phyloP scores from a whole-genome alignment of 768 basidiomycete species.

The Phaeotremella skinneri region DNA sequence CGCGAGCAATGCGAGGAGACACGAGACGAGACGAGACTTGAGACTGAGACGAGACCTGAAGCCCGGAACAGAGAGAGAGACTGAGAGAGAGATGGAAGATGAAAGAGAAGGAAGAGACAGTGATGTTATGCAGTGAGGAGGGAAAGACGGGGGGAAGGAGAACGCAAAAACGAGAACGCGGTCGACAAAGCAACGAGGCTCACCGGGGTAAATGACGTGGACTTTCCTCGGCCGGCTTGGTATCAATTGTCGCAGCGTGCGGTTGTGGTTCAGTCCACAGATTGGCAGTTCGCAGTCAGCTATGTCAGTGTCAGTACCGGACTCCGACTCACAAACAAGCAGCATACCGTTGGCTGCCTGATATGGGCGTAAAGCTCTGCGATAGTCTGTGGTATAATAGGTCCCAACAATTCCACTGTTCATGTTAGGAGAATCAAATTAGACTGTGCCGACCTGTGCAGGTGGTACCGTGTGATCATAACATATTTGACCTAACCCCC shows the following conservation, averaged over 20 bases:
- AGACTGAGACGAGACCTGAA: conserved; percentile 13
- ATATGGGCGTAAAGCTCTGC: too few relatives aligned
- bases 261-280: neutral
- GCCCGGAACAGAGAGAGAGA: conserved; percentile 5
- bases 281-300: too few relatives aligned
- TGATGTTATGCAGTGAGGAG: conserved; percentile 52
- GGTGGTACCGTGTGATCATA: too few relatives aligned
- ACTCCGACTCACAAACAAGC: too few relatives aligned
- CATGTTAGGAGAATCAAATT: too few relatives aligned
- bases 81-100: conserved; percentile 9
- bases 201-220: neutral
- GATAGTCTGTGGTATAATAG: too few relatives aligned
- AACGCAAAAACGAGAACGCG: conserved; percentile 55
- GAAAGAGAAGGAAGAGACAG: conserved; percentile 59
- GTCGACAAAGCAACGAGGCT: conserved; percentile 29
- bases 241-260: neutral
- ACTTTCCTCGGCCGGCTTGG: neutral
- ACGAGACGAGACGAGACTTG: conserved; percentile 4
- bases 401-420: too few relatives aligned
- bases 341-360: too few relatives aligned
- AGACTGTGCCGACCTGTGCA: too few relatives aligned
- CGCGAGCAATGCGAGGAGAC: neutral
- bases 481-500: too few relatives aligned
- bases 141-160: conserved; percentile 59
- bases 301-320: too few relatives aligned